Base-by-base conservation (phyloP, 176 grass and related monocot species). In the Cocos nucifera region DNA sequence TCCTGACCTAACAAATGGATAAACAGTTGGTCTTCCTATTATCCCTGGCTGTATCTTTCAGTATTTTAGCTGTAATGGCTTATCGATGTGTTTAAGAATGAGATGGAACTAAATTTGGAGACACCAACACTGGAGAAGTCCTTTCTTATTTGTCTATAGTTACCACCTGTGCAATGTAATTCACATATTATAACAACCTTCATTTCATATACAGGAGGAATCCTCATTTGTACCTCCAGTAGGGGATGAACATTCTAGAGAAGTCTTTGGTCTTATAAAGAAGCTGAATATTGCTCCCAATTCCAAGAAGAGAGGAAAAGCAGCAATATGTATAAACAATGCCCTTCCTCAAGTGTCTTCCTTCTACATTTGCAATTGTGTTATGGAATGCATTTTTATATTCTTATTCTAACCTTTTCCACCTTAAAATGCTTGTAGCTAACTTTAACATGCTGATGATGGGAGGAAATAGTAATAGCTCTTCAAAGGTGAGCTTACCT, bases 191-290 rank as follows among this genome's bases (percentile, higher is more conserved):
- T 71, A 30, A 6, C 3, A 16, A 20, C 53, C 29, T 18, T 25
- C 68, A 39, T 54, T 77, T 49, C 35, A 10, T 48, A 50, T 67
- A 22, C 56, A 94, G 80, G 73, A 76, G 49, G 78, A 73, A 56
- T 77, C 53, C 22, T 61, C 73, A 66, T 61, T 88, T 26, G 68
- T 67, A 73, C 80, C 93, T 63, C 78, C 81, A 15, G 51, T 82
- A 66, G 93, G 91, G 78, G 73, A 88, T 76, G 81, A 85, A 56
- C 74, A 72, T 56, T 97, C 93, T 51, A 88, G 61, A 72, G 93
- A 97, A 78, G 76, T 97, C 69, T 91, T 97, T 83, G 65, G 84
- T 75, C 87, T 97, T 56, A 97, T 97, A 77, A 97, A 88, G 78
- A 97, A 88, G 78, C 81, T 97, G 53, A 97, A 91, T 69, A 85